A percentile compares a stretch with the other conserved stretches of the same genome.
phyloP scores from a whole-genome alignment of 116 monocot genomes.

The Posidonia oceanica region DNA sequence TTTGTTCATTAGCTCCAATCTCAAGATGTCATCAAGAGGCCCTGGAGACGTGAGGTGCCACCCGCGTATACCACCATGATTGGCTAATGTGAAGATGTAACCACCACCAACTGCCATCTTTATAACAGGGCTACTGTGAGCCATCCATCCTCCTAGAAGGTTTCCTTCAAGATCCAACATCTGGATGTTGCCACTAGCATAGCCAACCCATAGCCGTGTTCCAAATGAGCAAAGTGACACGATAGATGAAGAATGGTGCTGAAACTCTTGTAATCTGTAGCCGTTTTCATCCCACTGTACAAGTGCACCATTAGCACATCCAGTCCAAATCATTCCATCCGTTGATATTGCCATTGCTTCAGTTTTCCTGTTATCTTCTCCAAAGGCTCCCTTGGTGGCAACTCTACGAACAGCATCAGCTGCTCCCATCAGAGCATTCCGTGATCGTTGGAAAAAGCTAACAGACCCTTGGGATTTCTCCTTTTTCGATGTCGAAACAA shows the following conservation, averaged over 20 bases:
- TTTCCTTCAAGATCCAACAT: conserved; percentile 60
- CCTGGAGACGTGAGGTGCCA: conserved; percentile 65
- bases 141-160: conserved; percentile 50
- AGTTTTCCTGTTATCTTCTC: conserved; percentile 43
- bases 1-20: conserved; percentile 21
- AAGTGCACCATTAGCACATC: conserved; percentile 54
- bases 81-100: conserved; percentile 33
- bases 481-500: conserved; percentile 30
- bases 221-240: conserved; percentile 45
- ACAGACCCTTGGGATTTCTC: conserved; percentile 33
- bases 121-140: conserved; percentile 55
- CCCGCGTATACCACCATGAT: conserved; percentile 66
- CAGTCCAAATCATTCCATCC: conserved; percentile 67
- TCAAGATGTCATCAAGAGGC: conserved; percentile 39
- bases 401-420: conserved; percentile 81
- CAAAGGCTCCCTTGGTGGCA: conserved; percentile 55
- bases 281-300: conserved; percentile 68
- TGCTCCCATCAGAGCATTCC: conserved; percentile 39
- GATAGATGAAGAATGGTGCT: conserved; percentile 40
- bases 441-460: conserved; percentile 57
- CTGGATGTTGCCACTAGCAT: conserved; percentile 45
- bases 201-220: conserved; percentile 27
- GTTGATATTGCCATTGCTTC: conserved; percentile 38
- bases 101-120: conserved; percentile 33
- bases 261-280: conserved; percentile 47